Conservation (phyloP, 73 alveolate species). For the Urostyla sp. region DNA sequence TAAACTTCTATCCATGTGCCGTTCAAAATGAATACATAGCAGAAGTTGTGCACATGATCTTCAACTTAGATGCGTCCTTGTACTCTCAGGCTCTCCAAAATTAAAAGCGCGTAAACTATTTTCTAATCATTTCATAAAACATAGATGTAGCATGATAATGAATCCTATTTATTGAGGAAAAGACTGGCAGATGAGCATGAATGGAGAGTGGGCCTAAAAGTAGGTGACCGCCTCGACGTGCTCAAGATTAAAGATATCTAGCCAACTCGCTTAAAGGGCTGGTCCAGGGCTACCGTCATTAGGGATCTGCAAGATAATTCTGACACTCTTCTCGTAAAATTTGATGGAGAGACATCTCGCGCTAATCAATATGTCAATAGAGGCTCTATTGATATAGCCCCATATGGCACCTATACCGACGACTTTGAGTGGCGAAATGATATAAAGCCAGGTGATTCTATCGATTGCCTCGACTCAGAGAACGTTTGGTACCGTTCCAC, state of each 20-base stretch:
- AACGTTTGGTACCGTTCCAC: slow-evolving; percentile 60
- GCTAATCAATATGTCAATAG: not conserved
- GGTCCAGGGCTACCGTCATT: slow-evolving; percentile 42
- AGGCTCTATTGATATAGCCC: slow-evolving; percentile 24
- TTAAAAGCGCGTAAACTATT: slow-evolving; percentile 41
- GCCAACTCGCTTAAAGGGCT: slow-evolving; percentile 8
- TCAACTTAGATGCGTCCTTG: slow-evolving; percentile 24
- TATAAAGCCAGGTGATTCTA: slow-evolving; percentile 2
- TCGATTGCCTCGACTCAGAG: slow-evolving; percentile 42
- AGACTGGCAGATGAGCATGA: slow-evolving; percentile 30
- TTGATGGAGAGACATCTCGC: not conserved
- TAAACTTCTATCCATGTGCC: slow-evolving; percentile 29
- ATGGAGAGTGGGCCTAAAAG: slow-evolving; percentile 73
- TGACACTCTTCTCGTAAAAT: slow-evolving; percentile 9
- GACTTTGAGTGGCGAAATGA: slow-evolving; percentile 46
- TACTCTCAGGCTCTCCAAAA: slow-evolving; percentile 29
- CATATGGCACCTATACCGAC: slow-evolving; percentile 16
- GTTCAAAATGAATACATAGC: slow-evolving; percentile 12
- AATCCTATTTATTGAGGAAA: too few species aligned
- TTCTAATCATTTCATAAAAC: not conserved
- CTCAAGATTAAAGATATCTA: not conserved
- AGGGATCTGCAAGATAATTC: not conserved
- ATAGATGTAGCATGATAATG: not conserved
- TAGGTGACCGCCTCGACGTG: slow-evolving; percentile 73
- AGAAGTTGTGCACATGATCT: slow-evolving; percentile 46